Conservation (phyloP, 768 basidiomycete species). For the Calocera viscosa region DNA sequence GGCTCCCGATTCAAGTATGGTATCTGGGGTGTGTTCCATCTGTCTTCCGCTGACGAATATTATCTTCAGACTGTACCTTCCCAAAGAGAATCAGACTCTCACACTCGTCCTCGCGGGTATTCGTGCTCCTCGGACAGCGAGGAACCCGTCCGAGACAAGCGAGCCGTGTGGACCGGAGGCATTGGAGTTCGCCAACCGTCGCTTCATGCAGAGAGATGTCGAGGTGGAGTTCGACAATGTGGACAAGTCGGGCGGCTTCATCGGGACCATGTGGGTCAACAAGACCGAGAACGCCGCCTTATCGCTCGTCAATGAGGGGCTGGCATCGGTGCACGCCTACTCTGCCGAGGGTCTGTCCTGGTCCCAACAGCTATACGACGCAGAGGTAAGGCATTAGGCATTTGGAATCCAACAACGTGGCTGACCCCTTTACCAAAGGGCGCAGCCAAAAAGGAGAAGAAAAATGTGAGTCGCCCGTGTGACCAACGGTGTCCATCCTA, state of each 20-base stretch:
- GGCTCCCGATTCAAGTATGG: conserved; percentile 92
- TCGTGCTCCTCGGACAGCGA: conserved; percentile 75
- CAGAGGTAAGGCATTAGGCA: conserved; percentile 45
- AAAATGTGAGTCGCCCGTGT: conserved; percentile 47
- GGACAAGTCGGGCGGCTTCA: conserved; percentile 94
- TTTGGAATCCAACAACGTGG: not conserved
- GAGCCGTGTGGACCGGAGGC: conserved; percentile 84
- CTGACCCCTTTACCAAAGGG: conserved; percentile 32
- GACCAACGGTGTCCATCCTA: not conserved
- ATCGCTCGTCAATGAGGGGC: conserved; percentile 69
- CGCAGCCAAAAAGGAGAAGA: conserved; percentile 67
- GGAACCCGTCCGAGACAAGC: conserved; percentile 62
- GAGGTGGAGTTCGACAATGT: conserved; percentile 83
- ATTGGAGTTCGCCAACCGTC: conserved; percentile 59
- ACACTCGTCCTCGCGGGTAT: conserved; percentile 89
- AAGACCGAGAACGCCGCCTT: conserved; percentile 81
- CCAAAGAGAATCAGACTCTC: conserved; percentile 84
- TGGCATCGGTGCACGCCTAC: conserved; percentile 77
- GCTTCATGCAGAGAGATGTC: conserved; percentile 88
- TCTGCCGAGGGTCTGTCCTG: conserved; percentile 75
- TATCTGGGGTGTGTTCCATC: conserved; percentile 1
- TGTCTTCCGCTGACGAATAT: conserved; percentile 6
- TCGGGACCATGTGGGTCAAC: conserved; percentile 72
- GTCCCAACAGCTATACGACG: conserved; percentile 65
- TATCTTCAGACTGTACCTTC: conserved; percentile 53